Base-by-base conservation (phyloP, 768 basidiomycete species). In the Russula earlei region DNA sequence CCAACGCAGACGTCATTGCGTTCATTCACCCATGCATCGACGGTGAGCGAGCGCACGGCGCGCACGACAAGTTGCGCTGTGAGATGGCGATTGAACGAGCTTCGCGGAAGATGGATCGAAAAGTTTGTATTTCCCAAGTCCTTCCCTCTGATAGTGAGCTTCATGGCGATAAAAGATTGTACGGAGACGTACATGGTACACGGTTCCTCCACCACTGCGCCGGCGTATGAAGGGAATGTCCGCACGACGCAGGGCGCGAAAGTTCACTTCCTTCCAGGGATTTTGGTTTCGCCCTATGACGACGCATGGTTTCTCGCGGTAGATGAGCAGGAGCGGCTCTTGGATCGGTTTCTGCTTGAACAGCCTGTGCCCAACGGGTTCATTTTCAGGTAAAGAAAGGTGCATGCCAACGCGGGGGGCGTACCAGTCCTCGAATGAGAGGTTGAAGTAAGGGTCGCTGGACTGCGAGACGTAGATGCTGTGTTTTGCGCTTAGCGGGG, bases 41-140 rank as follows among this genome's bases (percentile, higher is more conserved):
- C 75, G 3, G 81, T 85, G n/a, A 97, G 69, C 12, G 82, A 74
- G 14, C 79, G 78, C 14, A 97, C 79, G 6, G 94, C 93, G 12
- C 80, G 74, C 17, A 87, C 74, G 24, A 93, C 75, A n/a, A 94
- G 72, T 54, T 83, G 77, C 0, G 90, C 86, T 0, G 93, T 94
- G 19, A 73, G 77, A 33, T 80, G 75, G 33, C 94, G 78, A 66
- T 95, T 82, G 61, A 99, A 98, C 0, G 83, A 74, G 5, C 75
- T 64, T 5, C 95, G 79, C 0, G 95, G 86, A 12, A 95, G 76
- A 61, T 96, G 89, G 56, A 99, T 87, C 0, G 93, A 96, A 69
- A 91, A 98, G 67, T 98, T 98, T 1, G 92, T 93, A 68, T 99
- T 99, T 15, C 96, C 96, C 17, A 93, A 71, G 66, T 99, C 96